These are phyloP conservation scores for Chlorella sp. DNA, from an alignment of 139 green algal genomes.

Conservation along the genomic window DNA sequence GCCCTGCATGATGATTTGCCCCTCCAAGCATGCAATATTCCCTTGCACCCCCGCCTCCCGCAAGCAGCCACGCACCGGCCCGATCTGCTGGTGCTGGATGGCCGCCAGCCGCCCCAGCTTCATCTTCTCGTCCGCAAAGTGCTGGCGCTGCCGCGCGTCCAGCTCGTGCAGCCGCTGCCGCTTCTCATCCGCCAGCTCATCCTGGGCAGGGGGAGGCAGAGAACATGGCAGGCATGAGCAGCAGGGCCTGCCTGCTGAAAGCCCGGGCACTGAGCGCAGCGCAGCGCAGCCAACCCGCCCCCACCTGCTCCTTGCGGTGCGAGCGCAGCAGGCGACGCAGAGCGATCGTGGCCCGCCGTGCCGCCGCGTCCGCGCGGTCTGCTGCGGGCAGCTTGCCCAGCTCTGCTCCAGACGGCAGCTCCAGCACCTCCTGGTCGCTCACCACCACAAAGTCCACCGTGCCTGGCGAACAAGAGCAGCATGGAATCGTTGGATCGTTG, in stretches of 20 bases:
- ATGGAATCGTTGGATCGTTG: neutral
- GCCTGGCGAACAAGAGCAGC: neutral
- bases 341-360: neutral
- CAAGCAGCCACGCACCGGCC: neutral
- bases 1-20: neutral
- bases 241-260: neutral
- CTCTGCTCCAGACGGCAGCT: neutral
- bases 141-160: neutral
- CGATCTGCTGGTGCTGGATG: neutral
- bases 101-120: slow-evolving; percentile 23
- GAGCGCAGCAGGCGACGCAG: slow-evolving; percentile 24
- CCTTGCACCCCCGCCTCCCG: neutral
- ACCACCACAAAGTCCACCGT: neutral
- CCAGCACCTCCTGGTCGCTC: neutral
- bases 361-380: too few relatives aligned
- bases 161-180: neutral
- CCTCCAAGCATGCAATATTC: neutral
- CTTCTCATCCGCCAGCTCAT: neutral
- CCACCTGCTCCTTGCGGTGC: slow-evolving; percentile 21
- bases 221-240: neutral
- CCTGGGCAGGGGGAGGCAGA: neutral
- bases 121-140: neutral
- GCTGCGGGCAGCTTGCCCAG: neutral
- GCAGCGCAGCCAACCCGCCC: neutral
- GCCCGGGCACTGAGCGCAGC: neutral